Conservation (phyloP, 2,329 filamentous ascomycete genomes). For the Ceratocystis cacaofunesta region DNA sequence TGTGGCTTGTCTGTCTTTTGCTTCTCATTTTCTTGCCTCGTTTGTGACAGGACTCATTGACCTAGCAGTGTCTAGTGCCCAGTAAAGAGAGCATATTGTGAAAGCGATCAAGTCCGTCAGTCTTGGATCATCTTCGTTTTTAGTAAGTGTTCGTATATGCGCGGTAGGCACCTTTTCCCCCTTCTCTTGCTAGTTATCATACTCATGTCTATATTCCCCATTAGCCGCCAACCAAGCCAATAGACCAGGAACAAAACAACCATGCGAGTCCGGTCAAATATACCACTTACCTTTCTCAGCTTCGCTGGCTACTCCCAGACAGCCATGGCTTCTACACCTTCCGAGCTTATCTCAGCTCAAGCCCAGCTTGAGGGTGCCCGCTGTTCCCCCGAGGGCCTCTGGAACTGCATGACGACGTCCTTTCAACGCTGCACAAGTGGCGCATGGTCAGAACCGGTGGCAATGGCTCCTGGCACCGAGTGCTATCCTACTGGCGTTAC, state of each 20-base stretch:
- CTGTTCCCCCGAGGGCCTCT: conserved; percentile 36
- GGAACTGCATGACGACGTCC: conserved; percentile 36
- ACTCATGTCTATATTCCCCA: not conserved
- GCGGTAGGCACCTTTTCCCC: not conserved
- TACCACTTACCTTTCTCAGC: not conserved
- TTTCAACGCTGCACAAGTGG: conserved; percentile 38
- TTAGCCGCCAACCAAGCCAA: not conserved
- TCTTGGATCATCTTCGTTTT: too few species aligned
- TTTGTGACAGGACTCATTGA: too few species aligned
- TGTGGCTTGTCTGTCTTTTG: not conserved
- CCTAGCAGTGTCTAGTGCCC: too few species aligned
- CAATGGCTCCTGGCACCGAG: conserved; percentile 31
- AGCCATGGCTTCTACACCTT: not conserved
- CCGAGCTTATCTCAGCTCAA: conserved; percentile 12
- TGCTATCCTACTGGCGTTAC: conserved; percentile 32
- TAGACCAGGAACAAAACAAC: not conserved
- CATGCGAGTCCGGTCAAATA: not conserved
- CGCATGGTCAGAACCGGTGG: conserved; percentile 32
- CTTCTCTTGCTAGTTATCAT: not conserved
- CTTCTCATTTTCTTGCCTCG: not conserved
- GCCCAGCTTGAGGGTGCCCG: conserved; percentile 25
- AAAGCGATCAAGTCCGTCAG: too few species aligned
- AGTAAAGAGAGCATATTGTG: too few species aligned
- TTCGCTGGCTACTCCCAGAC: not conserved
- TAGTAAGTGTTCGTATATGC: too few species aligned